A percentile compares a stretch with the other conserved stretches of the same genome.
Conservation (phyloP, 176 grass and related monocot genomes). For the barley (Hordeum vulgare) region DNA sequence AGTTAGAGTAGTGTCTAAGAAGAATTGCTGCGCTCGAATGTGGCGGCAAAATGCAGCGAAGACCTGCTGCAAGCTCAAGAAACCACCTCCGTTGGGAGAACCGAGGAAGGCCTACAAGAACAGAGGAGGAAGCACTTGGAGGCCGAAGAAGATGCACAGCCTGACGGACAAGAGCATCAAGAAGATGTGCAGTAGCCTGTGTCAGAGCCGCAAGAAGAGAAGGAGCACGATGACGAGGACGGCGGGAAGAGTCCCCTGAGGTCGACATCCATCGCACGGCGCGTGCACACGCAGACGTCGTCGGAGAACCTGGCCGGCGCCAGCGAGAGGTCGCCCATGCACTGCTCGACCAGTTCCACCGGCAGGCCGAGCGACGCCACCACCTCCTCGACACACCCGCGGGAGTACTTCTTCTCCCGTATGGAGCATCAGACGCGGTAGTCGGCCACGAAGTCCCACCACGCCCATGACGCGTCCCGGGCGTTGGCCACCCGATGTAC, state of each 20-base stretch:
- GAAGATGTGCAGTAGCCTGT: neutral
- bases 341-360: constrained; percentile 45
- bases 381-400: constrained; percentile 49
- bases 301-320: constrained; percentile 32
- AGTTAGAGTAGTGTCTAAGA: neutral
- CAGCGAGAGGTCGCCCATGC: constrained; percentile 67
- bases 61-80: neutral
- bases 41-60: neutral
- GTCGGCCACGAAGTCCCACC: constrained; percentile 91
- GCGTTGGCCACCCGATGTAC: constrained; percentile 74
- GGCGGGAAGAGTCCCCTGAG: constrained; percentile 8
- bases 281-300: constrained; percentile 28
- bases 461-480: constrained; percentile 43
- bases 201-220: neutral
- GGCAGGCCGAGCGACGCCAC: constrained; percentile 60
- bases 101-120: neutral
- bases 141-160: neutral
- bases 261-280: constrained; percentile 38
- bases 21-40: neutral
- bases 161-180: neutral
- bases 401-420: constrained; percentile 51
- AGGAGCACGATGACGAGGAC: neutral
- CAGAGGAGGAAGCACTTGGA: neutral
- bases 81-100: neutral
- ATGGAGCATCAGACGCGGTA: constrained; percentile 84